Percentiles rank a stretch among this genome's conserved stretches.
phyloP scores from a whole-genome alignment of 495 filamentous ascomycete genomes.

The Aspergillus leporis region DNA sequence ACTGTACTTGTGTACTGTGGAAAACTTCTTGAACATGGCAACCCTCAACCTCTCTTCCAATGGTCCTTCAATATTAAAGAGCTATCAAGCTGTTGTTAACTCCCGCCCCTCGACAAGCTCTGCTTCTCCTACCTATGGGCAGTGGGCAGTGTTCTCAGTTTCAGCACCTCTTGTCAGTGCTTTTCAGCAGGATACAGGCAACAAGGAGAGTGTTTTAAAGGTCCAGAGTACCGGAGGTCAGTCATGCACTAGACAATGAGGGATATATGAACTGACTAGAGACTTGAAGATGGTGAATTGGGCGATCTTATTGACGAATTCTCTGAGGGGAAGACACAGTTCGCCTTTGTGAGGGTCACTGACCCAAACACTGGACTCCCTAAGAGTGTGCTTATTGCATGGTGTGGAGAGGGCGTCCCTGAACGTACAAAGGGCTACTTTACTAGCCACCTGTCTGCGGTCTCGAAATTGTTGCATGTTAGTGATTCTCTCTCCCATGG shows the following conservation, averaged over 20 bases:
- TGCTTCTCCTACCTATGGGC: conserved; percentile 67
- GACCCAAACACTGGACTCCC: conserved; percentile 89
- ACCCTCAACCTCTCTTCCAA: conserved; percentile 89
- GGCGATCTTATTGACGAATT: conserved; percentile 96
- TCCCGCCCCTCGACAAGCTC: conserved; percentile 63
- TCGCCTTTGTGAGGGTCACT: conserved; percentile 94
- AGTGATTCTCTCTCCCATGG: conserved; percentile 18
- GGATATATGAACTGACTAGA: not conserved
- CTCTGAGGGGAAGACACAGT: conserved; percentile 93
- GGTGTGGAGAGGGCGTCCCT: conserved; percentile 98
- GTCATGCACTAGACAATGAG: conserved; percentile 20
- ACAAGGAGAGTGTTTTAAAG: conserved; percentile 92
- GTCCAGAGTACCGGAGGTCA: conserved; percentile 87
- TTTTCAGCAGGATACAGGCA: conserved; percentile 77
- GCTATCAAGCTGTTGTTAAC: conserved; percentile 87
- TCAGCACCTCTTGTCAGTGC: conserved; percentile 86
- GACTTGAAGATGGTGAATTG: conserved; percentile 80
- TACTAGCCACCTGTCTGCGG: conserved; percentile 85
- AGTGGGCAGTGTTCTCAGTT: conserved; percentile 92
- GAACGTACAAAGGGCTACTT: conserved; percentile 98
- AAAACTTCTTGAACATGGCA: conserved; percentile 60
- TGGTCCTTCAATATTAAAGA: conserved; percentile 86
- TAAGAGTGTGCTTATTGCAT: conserved; percentile 91
- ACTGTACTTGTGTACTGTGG: not conserved
- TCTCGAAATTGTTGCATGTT: conserved; percentile 86